phyloP scores from a whole-genome alignment of 352 stramenopile genomes.

The Pythium sukuiense region DNA sequence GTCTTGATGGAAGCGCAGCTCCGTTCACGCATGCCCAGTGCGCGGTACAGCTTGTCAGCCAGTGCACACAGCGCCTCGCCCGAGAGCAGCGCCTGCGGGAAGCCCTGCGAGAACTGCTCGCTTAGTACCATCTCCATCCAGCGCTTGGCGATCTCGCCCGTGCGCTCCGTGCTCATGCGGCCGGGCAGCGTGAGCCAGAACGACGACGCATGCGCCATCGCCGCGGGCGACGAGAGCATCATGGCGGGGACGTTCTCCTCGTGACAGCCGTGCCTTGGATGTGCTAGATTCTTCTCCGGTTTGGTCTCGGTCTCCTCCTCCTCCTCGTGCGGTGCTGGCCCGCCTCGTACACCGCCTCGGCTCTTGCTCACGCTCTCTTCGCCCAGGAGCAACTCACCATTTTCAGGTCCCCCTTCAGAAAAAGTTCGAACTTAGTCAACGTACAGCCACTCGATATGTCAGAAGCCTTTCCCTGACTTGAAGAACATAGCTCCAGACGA shows the following conservation, averaged over 20 bases:
- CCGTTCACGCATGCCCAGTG: slow-evolving; percentile 72
- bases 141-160: slow-evolving; percentile 70
- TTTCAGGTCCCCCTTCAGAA: slow-evolving; percentile 25
- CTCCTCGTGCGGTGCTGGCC: slow-evolving; percentile 5
- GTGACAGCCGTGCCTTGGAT: background rate
- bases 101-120: slow-evolving; percentile 60
- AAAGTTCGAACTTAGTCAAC: slow-evolving; percentile 20
- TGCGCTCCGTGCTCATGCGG: slow-evolving; percentile 31
- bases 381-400: slow-evolving; percentile 30
- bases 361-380: slow-evolving; percentile 1
- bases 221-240: slow-evolving; percentile 28
- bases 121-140: slow-evolving; percentile 90
- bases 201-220: slow-evolving; percentile 27
- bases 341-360: slow-evolving; percentile 22
- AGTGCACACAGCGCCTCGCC: slow-evolving; percentile 66
- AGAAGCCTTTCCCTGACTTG: slow-evolving; percentile 7
- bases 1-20: slow-evolving; percentile 26
- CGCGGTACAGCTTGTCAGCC: slow-evolving; percentile 71
- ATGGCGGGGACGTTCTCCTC: slow-evolving; percentile 8
- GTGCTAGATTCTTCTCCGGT: background rate
- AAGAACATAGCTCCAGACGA: slow-evolving; percentile 4
- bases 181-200: slow-evolving; percentile 29
- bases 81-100: slow-evolving; percentile 57
- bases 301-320: slow-evolving; percentile 7
- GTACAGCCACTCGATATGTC: slow-evolving; percentile 2